phyloP scores from a whole-genome alignment of 2,329 filamentous ascomycete genomes.

The Neofusicoccum cordaticola region DNA sequence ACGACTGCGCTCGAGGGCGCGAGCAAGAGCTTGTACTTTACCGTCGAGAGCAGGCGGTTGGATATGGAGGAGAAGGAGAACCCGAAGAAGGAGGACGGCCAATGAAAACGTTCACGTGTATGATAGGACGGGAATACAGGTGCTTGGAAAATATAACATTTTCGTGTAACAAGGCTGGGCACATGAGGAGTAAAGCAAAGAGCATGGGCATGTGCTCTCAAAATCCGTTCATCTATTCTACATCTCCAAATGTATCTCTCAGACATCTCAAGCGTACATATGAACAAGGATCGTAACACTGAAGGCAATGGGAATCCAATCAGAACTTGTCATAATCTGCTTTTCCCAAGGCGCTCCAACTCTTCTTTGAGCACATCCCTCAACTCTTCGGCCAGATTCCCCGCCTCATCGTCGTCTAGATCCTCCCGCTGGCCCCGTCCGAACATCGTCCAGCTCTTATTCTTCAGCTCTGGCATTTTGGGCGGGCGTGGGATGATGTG shows the following conservation, averaged over 20 bases:
- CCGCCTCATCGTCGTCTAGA: conserved; percentile 72
- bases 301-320: no score
- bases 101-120: neutral
- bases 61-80: conserved; percentile 74
- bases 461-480: conserved; percentile 50
- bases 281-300: neutral
- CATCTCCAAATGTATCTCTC: neutral
- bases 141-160: no score
- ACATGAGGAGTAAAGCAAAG: neutral
- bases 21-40: conserved; percentile 79
- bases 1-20: conserved; percentile 77
- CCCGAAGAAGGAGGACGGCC: conserved; percentile 11
- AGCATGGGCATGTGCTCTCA: neutral
- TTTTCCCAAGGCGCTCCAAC: conserved; percentile 25
- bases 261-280: neutral
- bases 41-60: conserved; percentile 75
- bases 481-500: conserved; percentile 83
- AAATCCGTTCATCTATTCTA: neutral
- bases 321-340: neutral
- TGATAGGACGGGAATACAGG: neutral
- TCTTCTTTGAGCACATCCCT: conserved; percentile 40
- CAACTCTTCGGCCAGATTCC: conserved; percentile 54
- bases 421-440: conserved; percentile 70
- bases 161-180: no score
- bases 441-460: conserved; percentile 78